Base-by-base conservation (phyloP, 495 filamentous ascomycete genomes). In the Aspergillus coremiiformis region DNA sequence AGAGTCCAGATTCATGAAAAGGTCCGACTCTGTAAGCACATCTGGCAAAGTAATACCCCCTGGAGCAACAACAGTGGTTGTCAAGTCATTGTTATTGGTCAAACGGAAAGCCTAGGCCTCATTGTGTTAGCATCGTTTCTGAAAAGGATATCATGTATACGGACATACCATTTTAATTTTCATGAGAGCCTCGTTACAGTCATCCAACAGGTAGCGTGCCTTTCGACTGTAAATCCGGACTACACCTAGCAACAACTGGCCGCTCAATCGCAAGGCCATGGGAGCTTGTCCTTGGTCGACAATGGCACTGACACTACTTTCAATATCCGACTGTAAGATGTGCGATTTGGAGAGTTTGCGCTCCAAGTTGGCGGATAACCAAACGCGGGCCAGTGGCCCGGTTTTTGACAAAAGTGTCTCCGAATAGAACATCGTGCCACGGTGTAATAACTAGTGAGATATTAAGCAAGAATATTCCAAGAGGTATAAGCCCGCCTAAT, bases 171-270 rank as follows among this genome's bases (percentile, higher is more conserved):
- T 93, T 65, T 96, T 96, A 60, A 98, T 95, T 70, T 96, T 96
- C 76, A 93, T 83, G 50, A 97, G 73, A 22, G 93, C 91, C 70
- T 98, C 93, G 62, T 92, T 95, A 74, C 93, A 98, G 65, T 98
- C 93, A 64, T 97, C 93, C 33, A 96, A 73, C 12, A 98, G 75
- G 66, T 98, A 98, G 54, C 90, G 85, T 61, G 93, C 90, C 70
- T 98, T 98, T 53, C 94, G 80, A 64, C 90, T 95, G 68, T 98
- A 97, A 48, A 98, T 98, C 57, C 93, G 80, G 54, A 96, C 94
- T 32, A 98, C 93, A 71, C 93, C 93, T 48, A 98, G 77, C 56
- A 98, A 73, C 50, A 98, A 79, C 70, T 96, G 91, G 49, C 91
- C 93, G 68, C 90, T 96, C 47, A 97, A 73, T 56, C 93, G 89